Evolutionary conservation across 345 rosid species (phyloP).

Genomic region (Cochlearia excelsa): DNA sequence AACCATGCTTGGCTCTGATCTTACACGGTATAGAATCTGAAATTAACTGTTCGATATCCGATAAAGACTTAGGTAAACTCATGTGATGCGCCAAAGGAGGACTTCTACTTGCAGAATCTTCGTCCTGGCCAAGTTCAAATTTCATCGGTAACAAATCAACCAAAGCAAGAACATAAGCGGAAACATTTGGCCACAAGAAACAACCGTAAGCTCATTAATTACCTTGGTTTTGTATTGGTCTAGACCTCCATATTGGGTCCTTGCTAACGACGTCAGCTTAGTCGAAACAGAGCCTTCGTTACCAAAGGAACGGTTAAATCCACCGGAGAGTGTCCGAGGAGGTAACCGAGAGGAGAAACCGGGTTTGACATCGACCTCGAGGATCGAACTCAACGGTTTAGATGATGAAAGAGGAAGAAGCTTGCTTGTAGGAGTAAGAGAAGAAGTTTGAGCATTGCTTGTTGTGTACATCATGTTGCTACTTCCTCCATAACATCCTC

Average conservation of each 20-base stretch:
- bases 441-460: slow-evolving; percentile 33
- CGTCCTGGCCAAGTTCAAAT: slow-evolving; percentile 35
- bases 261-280: slow-evolving; percentile 18
- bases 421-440: slow-evolving; percentile 45
- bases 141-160: slow-evolving; percentile 2
- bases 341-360: slow-evolving; percentile 31
- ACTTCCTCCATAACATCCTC: slow-evolving; percentile 47
- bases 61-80: slow-evolving; percentile 72
- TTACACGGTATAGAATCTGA: slow-evolving; percentile 90
- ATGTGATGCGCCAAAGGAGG: slow-evolving; percentile 78
- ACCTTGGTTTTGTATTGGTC: slow-evolving; percentile 57
- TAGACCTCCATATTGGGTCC: slow-evolving; percentile 52
- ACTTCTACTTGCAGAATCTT: slow-evolving; percentile 42
- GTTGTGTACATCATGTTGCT: slow-evolving; percentile 30
- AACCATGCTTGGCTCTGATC: slow-evolving; percentile 93
- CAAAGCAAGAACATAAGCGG: background rate
- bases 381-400: slow-evolving; percentile 48
- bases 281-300: slow-evolving; percentile 30
- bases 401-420: slow-evolving; percentile 32
- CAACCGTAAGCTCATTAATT: background rate
- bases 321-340: slow-evolving; percentile 39
- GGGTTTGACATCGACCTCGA: slow-evolving; percentile 48
- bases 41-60: slow-evolving; percentile 66
- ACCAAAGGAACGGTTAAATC: slow-evolving; percentile 32
- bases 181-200: background rate